A percentile compares a stretch with the other conserved stretches of the same genome.
These are phyloP conservation scores for Nyctanthes arbortristis DNA, from an alignment of 257 asterid species.

Conservation along the genomic window DNA sequence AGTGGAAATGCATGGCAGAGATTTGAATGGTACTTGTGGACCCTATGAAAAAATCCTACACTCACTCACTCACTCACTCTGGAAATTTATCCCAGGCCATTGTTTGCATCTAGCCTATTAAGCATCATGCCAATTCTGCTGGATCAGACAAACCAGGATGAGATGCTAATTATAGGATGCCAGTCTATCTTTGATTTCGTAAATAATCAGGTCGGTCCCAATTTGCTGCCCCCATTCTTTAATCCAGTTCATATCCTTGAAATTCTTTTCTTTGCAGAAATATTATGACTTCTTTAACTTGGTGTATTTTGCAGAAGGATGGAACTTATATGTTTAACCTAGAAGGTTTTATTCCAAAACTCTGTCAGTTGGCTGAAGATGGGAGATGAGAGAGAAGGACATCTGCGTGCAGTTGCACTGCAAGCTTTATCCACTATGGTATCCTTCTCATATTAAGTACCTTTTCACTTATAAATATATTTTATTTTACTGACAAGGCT, in stretches of 20 bases:
- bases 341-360: slow-evolving; percentile 84
- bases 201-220: slow-evolving; percentile 76
- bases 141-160: slow-evolving; percentile 85
- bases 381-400: slow-evolving; percentile 63
- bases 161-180: slow-evolving; percentile 79
- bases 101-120: slow-evolving; percentile 83
- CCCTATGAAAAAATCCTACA: too few relatives aligned
- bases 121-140: slow-evolving; percentile 70
- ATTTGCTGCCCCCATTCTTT: slow-evolving; percentile 1
- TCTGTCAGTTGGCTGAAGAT: slow-evolving; percentile 93
- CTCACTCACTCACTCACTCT: too few relatives aligned
- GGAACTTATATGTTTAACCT: slow-evolving; percentile 87
- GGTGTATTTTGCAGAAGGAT: slow-evolving; percentile 60
- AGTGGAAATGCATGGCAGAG: too few relatives aligned
- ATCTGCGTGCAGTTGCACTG: slow-evolving; percentile 65
- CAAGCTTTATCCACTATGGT: slow-evolving; percentile 92
- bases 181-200: slow-evolving; percentile 88
- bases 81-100: slow-evolving; percentile 60
- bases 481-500: neutral
- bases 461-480: neutral
- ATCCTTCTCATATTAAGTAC: slow-evolving; percentile 20
- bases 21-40: too few relatives aligned
- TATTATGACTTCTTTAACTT: slow-evolving; percentile 15
- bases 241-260: neutral
- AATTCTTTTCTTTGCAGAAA: slow-evolving; percentile 11